Conservation (phyloP, 2,329 filamentous ascomycete genomes). For the Chalaropsis thielavioides region DNA sequence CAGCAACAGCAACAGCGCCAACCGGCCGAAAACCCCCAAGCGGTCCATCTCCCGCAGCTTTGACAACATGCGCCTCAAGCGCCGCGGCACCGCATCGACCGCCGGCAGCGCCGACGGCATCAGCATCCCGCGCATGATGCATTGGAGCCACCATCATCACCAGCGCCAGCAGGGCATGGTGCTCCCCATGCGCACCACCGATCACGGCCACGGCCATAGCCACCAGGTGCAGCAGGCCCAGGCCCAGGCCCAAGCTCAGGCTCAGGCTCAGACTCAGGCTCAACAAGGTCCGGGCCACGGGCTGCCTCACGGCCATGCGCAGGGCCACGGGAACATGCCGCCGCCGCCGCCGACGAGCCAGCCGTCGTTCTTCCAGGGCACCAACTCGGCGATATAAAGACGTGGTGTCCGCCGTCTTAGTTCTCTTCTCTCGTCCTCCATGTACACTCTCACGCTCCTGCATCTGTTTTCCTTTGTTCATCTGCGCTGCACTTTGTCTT, state of each 20-base stretch:
- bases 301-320: not conserved
- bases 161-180: not conserved
- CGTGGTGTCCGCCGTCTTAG: not conserved
- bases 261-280: not conserved
- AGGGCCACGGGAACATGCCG: not conserved
- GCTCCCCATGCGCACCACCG: not conserved
- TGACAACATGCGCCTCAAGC: slow-evolving; percentile 20
- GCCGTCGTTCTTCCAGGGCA: slow-evolving; percentile 8
- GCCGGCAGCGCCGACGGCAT: slow-evolving; percentile 8
- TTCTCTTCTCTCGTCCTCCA: not conserved
- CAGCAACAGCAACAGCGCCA: not conserved
- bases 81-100: slow-evolving; percentile 14
- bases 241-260: not conserved
- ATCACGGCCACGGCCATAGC: not conserved
- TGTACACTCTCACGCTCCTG: not conserved
- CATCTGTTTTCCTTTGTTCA: not conserved
- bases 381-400: slow-evolving; percentile 2
- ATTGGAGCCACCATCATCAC: slow-evolving; percentile 4
- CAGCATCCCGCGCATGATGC: slow-evolving; percentile 12
- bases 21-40: slow-evolving; percentile 18
- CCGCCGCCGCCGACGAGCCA: slow-evolving; percentile 13
- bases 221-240: slow-evolving; percentile 7
- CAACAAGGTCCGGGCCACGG: not conserved
- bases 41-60: slow-evolving; percentile 19
- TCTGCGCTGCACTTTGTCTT: not conserved